Percentiles rank a stretch among this genome's conserved stretches.
Evolutionary conservation across 2,329 filamentous ascomycete genomes (phyloP).

Genomic region (Arthrobotrys pseudoclavata): DNA sequence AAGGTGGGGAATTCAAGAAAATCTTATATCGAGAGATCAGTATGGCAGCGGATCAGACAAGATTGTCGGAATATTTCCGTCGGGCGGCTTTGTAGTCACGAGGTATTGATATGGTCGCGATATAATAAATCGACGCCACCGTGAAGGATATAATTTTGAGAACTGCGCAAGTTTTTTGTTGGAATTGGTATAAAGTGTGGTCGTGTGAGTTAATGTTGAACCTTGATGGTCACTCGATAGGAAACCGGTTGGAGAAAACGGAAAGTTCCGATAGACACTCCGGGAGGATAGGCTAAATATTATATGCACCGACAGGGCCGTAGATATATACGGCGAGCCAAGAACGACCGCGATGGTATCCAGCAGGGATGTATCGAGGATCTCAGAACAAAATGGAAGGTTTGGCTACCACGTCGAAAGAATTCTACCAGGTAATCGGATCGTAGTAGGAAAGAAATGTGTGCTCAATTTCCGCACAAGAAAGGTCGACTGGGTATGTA

Average conservation of each 20-base stretch:
- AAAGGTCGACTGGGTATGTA: conserved; percentile 50
- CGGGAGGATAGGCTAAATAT: conserved; percentile 40
- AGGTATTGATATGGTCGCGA: conserved; percentile 29
- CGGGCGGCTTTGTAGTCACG: conserved; percentile 58
- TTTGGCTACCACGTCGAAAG: conserved; percentile 55
- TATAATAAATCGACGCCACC: conserved; percentile 44
- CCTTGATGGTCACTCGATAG: conserved; percentile 46
- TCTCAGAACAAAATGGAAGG: conserved; percentile 59
- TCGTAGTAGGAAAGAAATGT: conserved; percentile 47
- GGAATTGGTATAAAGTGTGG: conserved; percentile 50
- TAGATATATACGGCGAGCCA: conserved; percentile 56
- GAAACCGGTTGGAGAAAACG: conserved; percentile 60
- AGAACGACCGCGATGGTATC: conserved; percentile 50
- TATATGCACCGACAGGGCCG: conserved; percentile 48
- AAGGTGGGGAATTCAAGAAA: conserved; percentile 52
- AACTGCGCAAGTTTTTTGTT: conserved; percentile 59
- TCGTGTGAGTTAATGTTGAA: conserved; percentile 34
- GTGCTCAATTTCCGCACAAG: conserved; percentile 58
- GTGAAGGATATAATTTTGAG: conserved; percentile 57
- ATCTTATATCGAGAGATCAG: conserved; percentile 54
- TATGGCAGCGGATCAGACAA: conserved; percentile 52
- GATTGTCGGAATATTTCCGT: conserved; percentile 51
- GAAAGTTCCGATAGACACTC: conserved; percentile 56
- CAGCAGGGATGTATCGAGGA: conserved; percentile 53
- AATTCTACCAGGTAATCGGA: conserved; percentile 61